Evolutionary conservation across 306 rosid species (phyloP).

Genomic region (Medicago arabica): DNA sequence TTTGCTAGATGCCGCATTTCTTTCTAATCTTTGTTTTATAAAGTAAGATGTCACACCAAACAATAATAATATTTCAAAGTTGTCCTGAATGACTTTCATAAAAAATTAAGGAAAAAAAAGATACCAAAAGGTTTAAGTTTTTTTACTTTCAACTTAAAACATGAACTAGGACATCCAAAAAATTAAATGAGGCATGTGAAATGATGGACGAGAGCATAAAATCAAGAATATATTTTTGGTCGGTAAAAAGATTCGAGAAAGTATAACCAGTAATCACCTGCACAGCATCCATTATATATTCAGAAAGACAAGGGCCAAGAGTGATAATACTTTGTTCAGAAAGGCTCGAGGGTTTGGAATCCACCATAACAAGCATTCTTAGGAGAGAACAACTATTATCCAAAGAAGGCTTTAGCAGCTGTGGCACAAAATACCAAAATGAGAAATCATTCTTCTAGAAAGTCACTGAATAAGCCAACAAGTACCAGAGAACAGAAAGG

Average conservation of each 20-base stretch:
- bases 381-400: slow-evolving; percentile 75
- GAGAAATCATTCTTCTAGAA: slow-evolving; percentile 35
- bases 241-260: slow-evolving; percentile 12
- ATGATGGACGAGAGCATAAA: slow-evolving; percentile 9
- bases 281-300: slow-evolving; percentile 63
- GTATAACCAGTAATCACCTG: slow-evolving; percentile 64
- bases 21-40: slow-evolving; percentile 10
- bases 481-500: slow-evolving; percentile 20
- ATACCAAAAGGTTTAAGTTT: background rate
- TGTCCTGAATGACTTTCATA: background rate
- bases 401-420: slow-evolving; percentile 63
- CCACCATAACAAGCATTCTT: slow-evolving; percentile 61
- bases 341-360: slow-evolving; percentile 63
- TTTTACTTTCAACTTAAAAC: slow-evolving; percentile 10
- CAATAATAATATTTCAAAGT: slow-evolving; percentile 31
- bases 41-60: background rate
- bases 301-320: slow-evolving; percentile 59
- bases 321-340: slow-evolving; percentile 56
- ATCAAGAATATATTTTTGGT: slow-evolving; percentile 6
- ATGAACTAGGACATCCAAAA: background rate
- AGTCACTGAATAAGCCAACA: slow-evolving; percentile 9
- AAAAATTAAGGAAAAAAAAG: background rate
- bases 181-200: slow-evolving; percentile 19
- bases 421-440: slow-evolving; percentile 39
- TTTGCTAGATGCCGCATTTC: slow-evolving; percentile 7